Evolutionary conservation across 1,284 basidiomycete genomes (phyloP).

Genomic region (Tremellales sp.): DNA sequence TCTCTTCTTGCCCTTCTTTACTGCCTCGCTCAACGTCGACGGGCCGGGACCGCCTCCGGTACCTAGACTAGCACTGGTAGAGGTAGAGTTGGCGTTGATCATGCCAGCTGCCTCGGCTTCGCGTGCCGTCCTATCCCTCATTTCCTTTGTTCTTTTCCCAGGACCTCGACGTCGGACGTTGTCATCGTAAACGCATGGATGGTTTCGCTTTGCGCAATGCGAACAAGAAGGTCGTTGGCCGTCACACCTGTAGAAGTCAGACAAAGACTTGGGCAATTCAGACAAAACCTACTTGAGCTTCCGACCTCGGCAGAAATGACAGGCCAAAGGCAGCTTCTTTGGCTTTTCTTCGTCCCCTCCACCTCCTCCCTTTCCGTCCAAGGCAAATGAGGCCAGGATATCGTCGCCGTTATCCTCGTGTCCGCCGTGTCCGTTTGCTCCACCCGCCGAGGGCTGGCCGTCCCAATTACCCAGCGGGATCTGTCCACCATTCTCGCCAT

Average conservation of each 20-base stretch:
- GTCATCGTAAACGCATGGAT: slow-evolving; percentile 47
- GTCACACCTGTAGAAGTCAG: slow-evolving; percentile 39
- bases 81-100: slow-evolving; percentile 10
- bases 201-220: slow-evolving; percentile 44
- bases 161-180: slow-evolving; percentile 49
- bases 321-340: slow-evolving; percentile 47
- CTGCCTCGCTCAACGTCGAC: slow-evolving; percentile 5
- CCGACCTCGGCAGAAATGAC: slow-evolving; percentile 49
- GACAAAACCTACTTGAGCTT: slow-evolving; percentile 44
- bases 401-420: slow-evolving; percentile 7
- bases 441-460: slow-evolving; percentile 2
- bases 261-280: neutral
- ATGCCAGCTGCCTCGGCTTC: slow-evolving; percentile 36
- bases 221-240: slow-evolving; percentile 44
- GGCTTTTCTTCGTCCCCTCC: slow-evolving; percentile 4
- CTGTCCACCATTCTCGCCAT: too few relatives aligned
- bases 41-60: slow-evolving; percentile 3
- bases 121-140: slow-evolving; percentile 37
- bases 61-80: neutral
- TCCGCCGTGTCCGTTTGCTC: neutral
- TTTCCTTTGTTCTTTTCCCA: slow-evolving; percentile 50
- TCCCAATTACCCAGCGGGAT: neutral
- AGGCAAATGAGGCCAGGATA: neutral
- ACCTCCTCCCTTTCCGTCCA: slow-evolving; percentile 4
- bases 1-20: slow-evolving; percentile 8